phyloP scores from a whole-genome alignment of 805 yeast species.

The Wickerhamia fluorescens region DNA sequence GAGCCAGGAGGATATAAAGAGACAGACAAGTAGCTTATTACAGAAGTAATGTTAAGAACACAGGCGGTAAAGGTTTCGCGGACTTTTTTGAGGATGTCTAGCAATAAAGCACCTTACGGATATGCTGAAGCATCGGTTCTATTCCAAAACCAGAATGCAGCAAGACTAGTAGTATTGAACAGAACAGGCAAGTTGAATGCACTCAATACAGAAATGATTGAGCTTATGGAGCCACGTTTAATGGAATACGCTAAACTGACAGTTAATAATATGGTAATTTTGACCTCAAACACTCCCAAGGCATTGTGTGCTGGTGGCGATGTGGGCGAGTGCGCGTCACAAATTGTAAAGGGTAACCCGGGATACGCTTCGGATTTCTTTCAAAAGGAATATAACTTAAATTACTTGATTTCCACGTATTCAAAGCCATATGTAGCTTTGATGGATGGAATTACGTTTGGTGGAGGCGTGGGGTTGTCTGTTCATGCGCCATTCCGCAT shows the following conservation, averaged over 20 bases:
- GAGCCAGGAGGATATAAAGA: too few species aligned
- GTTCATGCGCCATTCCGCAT: constrained; percentile 89
- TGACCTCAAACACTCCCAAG: constrained; percentile 58
- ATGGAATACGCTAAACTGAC: constrained; percentile 69
- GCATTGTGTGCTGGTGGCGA: constrained; percentile 97
- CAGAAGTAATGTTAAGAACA: too few species aligned
- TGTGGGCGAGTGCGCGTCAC: constrained; percentile 70
- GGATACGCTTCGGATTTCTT: constrained; percentile 58
- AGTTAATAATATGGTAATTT: constrained; percentile 55
- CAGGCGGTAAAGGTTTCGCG: too few species aligned
- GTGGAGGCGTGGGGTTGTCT: constrained; percentile 93
- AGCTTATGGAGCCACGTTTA: constrained; percentile 63
- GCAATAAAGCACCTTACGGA: too few species aligned
- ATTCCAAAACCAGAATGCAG: constrained; percentile 53
- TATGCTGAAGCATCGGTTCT: constrained; percentile 48
- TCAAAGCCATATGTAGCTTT: constrained; percentile 80
- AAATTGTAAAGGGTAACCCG: constrained; percentile 42
- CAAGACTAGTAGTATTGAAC: constrained; percentile 71
- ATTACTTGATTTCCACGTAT: constrained; percentile 74
- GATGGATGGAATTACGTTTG: constrained; percentile 93
- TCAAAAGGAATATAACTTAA: constrained; percentile 71
- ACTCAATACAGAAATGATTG: constrained; percentile 67
- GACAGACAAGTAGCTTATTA: too few species aligned
- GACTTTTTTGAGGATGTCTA: too few species aligned
- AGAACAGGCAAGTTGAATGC: constrained; percentile 83